Evolutionary conservation across 1,139 yeast species (phyloP), one percentile per base, ranked within the genome.

Genomic region (Ogataea hybrid): DNA sequence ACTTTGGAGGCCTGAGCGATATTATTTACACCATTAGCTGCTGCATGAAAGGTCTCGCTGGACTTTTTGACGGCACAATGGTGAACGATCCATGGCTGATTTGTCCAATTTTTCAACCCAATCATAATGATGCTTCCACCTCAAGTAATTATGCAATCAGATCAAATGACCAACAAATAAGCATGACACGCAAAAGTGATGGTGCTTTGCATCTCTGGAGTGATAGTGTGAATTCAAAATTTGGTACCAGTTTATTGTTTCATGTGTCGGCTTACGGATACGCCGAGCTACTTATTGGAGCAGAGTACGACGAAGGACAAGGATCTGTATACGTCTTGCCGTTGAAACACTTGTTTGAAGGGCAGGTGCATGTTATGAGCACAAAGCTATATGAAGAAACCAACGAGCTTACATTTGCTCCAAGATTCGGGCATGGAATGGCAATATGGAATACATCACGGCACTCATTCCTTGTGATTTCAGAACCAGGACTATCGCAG

Each of bases 1-100:
- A 61, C 44, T 62, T 71, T 33, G 83, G 84, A 2, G 83, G 83
- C 0, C 42, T 75, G 6, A 62, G 66, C 16, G 81, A 76, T 36
- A 69, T 77, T 43, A 58, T 66, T 3, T 51, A 57, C 32, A 63
- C 77, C 1, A 61, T 69, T 3, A 48, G 60, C 7, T 54, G 50
- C 17, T 77, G 83, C 46, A 16, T 68, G 8, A 48, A 55, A 2
- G 57, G 57, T 5, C 51, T 77, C 25, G 49, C 64, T 12, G 21
- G 35, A 0, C 77, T 81, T 81, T 65, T 77, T 46, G 53, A 50
- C 1, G 43, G 57, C 6, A 63, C 6, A 63, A 61, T 0, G 41
- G 61, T 1, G 23, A 37, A 34, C 0, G 43, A 52, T 4, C 51
- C 77, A 2, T 76, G 82, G 58, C 63, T 60, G 5, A 57, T 67